Evolutionary conservation across 768 basidiomycete species (phyloP).

Genomic region (Cubamyces sp.): DNA sequence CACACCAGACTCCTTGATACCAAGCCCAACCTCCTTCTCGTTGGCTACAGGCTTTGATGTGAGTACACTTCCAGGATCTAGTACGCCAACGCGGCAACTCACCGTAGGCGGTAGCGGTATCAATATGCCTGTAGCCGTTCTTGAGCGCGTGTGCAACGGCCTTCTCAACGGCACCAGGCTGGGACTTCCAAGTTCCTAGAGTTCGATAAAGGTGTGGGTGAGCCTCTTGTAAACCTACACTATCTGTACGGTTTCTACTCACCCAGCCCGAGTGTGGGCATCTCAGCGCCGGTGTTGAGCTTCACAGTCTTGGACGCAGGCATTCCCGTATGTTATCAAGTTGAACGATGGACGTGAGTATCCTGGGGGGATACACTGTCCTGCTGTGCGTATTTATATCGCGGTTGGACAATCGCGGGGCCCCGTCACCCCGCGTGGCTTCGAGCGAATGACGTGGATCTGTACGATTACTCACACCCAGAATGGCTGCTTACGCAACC

Average conservation of each 20-base stretch:
- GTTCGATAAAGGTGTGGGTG: background rate
- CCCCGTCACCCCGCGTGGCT: background rate
- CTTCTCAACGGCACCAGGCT: conserved; percentile 68
- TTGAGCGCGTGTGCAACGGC: conserved; percentile 78
- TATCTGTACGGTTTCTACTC: conserved; percentile 17
- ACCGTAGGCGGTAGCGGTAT: conserved; percentile 69
- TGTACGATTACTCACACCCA: background rate
- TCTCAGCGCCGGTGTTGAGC: conserved; percentile 77
- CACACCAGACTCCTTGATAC: conserved; percentile 76
- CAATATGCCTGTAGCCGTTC: conserved; percentile 74
- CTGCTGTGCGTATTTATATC: background rate
- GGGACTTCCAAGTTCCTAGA: conserved; percentile 78
- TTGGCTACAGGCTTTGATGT: conserved; percentile 43
- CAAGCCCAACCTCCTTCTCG: conserved; percentile 81
- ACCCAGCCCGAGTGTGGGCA: conserved; percentile 78
- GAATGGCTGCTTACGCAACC: no score
- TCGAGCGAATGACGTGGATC: background rate
- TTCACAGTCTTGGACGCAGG: conserved; percentile 48
- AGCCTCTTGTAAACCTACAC: background rate
- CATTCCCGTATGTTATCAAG: conserved; percentile 40
- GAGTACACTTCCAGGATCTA: background rate
- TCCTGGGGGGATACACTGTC: no score
- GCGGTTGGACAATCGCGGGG: background rate
- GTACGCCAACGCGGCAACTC: conserved; percentile 5
- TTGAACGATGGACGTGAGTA: no score